Evolutionary conservation across 805 yeast species (phyloP).

Genomic region (Monosporozyma unispora): DNA sequence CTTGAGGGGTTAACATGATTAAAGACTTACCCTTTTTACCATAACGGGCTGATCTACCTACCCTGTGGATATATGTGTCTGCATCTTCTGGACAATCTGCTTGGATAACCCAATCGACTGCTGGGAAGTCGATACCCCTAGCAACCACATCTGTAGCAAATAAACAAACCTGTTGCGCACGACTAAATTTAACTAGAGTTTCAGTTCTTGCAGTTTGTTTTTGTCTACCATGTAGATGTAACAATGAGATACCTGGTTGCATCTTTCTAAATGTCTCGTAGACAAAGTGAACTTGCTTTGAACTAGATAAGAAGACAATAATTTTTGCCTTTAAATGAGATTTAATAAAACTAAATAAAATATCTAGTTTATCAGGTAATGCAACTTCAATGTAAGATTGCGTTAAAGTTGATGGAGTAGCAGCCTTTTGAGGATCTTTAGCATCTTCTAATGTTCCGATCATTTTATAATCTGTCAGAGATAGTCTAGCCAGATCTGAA

Average conservation of each 20-base stretch:
- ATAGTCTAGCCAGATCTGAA: slow-evolving; percentile 71
- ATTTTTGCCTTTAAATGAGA: slow-evolving; percentile 74
- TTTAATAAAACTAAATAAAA: slow-evolving; percentile 76
- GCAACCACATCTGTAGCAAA: slow-evolving; percentile 91
- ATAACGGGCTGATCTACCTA: slow-evolving; percentile 82
- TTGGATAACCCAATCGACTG: slow-evolving; percentile 91
- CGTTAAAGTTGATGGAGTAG: slow-evolving; percentile 77
- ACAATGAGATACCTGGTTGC: slow-evolving; percentile 84
- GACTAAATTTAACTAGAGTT: slow-evolving; percentile 66
- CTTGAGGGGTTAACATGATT: slow-evolving; percentile 74
- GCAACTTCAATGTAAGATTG: slow-evolving; percentile 72
- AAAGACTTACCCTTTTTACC: slow-evolving; percentile 79
- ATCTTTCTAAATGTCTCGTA: slow-evolving; percentile 78
- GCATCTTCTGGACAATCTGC: slow-evolving; percentile 86
- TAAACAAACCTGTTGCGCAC: slow-evolving; percentile 70
- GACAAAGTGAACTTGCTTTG: slow-evolving; percentile 84
- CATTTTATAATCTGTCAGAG: slow-evolving; percentile 35
- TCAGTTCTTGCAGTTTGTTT: slow-evolving; percentile 85
- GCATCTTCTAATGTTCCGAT: slow-evolving; percentile 42
- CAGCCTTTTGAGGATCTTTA: slow-evolving; percentile 52
- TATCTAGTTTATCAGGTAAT: slow-evolving; percentile 74
- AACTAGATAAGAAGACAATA: slow-evolving; percentile 75
- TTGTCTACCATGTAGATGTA: slow-evolving; percentile 83
- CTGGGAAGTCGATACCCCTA: slow-evolving; percentile 86
- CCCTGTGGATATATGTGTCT: slow-evolving; percentile 84